These are phyloP conservation scores for Fusarium staphyleae DNA, from an alignment of 2,329 filamentous ascomycete species.

Conservation along the genomic window DNA sequence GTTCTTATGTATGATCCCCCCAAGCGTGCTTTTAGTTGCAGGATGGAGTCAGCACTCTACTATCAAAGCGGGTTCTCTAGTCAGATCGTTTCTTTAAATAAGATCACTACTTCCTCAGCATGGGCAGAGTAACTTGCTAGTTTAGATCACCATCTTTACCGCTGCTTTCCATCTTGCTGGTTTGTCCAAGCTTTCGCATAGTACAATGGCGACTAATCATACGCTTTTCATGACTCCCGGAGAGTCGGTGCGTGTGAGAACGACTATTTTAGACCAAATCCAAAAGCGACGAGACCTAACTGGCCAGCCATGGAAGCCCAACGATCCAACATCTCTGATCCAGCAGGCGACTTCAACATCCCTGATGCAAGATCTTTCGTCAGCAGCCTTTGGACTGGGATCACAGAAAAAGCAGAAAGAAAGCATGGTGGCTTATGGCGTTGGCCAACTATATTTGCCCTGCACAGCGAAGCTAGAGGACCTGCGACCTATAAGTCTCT, in stretches of 20 bases:
- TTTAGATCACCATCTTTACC: too few relatives aligned
- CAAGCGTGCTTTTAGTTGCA: too few relatives aligned
- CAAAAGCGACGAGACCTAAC: conserved; percentile 34
- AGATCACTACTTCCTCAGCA: too few relatives aligned
- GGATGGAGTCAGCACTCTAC: too few relatives aligned
- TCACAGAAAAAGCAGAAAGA: conserved; percentile 23
- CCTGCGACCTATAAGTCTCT: conserved; percentile 37
- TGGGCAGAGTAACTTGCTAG: too few relatives aligned
- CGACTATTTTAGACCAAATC: conserved; percentile 29
- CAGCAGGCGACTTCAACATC: conserved; percentile 41
- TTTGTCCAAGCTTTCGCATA: too few relatives aligned
- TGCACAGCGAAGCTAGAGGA: conserved; percentile 28
- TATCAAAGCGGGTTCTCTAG: too few relatives aligned
- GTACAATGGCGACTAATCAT: conserved; percentile 31
- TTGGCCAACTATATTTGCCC: conserved; percentile 41
- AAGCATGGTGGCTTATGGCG: conserved; percentile 39
- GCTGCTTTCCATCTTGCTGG: too few relatives aligned
- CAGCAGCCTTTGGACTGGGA: conserved; percentile 23
- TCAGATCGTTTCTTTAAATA: too few relatives aligned
- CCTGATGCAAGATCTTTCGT: conserved; percentile 46
- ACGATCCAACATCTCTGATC: conserved; percentile 29
- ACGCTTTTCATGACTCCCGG: conserved; percentile 45
- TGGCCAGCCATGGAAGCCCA: conserved; percentile 30
- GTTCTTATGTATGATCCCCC: too few relatives aligned
- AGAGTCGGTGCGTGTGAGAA: conserved; percentile 42